phyloP scores from a whole-genome alignment of 306 rosid species.

The Fragaria nilgerrensis region DNA sequence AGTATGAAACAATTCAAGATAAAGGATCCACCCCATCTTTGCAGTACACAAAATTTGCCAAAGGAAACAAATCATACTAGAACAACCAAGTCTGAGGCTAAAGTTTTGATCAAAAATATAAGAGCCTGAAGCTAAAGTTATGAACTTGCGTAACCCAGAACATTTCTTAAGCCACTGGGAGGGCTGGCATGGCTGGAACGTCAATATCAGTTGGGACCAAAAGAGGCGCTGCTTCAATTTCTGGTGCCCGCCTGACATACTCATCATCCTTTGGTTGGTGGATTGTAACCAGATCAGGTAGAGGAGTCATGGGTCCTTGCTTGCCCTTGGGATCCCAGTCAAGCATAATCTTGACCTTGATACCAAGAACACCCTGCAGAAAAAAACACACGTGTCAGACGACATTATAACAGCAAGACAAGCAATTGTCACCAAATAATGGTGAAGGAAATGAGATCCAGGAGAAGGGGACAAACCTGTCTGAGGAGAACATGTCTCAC shows the following conservation, averaged over 20 bases:
- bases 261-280: constrained; percentile 82
- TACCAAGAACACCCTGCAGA: constrained; percentile 83
- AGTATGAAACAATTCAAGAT: background rate
- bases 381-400: background rate
- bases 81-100: background rate
- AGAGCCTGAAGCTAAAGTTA: constrained; percentile 4
- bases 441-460: background rate
- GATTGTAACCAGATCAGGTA: constrained; percentile 78
- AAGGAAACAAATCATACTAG: background rate
- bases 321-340: constrained; percentile 98
- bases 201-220: constrained; percentile 59
- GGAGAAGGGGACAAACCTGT: constrained; percentile 52
- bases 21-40: background rate
- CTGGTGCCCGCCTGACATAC: constrained; percentile 25
- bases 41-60: constrained; percentile 4
- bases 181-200: constrained; percentile 23
- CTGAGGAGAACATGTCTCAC: constrained; percentile 93
- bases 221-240: constrained; percentile 19
- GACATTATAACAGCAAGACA: background rate
- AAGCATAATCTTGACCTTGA: constrained; percentile 89
- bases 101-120: background rate
- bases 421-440: background rate
- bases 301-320: constrained; percentile 85
- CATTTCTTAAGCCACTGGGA: constrained; percentile 32
- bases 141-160: background rate